Percentiles rank a stretch among this genome's conserved stretches.
phyloP scores from a whole-genome alignment of 2,329 filamentous ascomycete genomes.

The Alternaria panax region DNA sequence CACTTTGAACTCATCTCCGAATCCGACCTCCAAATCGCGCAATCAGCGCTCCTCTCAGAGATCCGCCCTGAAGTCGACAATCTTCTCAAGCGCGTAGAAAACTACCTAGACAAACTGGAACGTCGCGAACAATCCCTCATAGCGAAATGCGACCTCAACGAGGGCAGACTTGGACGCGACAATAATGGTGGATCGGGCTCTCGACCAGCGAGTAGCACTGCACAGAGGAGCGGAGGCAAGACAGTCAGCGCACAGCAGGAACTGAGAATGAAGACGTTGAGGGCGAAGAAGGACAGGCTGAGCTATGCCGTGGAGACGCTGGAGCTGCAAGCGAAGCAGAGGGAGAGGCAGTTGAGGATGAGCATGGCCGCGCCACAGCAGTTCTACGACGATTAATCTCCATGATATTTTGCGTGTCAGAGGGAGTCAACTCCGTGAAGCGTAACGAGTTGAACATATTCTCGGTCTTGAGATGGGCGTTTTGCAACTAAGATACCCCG shows the following conservation, averaged over 20 bases:
- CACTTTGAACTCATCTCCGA: conserved; percentile 95
- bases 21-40: conserved; percentile 79
- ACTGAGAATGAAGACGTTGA: conserved; percentile 69
- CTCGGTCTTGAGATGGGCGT: conserved; percentile 21
- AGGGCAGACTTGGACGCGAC: conserved; percentile 67
- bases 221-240: conserved; percentile 38
- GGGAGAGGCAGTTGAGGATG: conserved; percentile 74
- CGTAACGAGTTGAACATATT: not conserved
- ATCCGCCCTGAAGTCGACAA: conserved; percentile 85
- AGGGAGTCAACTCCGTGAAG: not conserved
- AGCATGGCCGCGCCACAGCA: conserved; percentile 68
- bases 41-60: conserved; percentile 83
- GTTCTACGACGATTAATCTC: conserved; percentile 41
- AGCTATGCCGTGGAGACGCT: conserved; percentile 86
- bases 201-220: conserved; percentile 32
- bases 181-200: conserved; percentile 32
- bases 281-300: conserved; percentile 83
- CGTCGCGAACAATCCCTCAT: conserved; percentile 84
- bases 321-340: conserved; percentile 83
- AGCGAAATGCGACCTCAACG: conserved; percentile 82
- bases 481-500: conserved; percentile 44
- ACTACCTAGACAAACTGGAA: conserved; percentile 81
- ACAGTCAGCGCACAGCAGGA: conserved; percentile 58
- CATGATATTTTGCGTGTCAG: not conserved
- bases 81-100: conserved; percentile 81